These are phyloP conservation scores for Cinchona pubescens DNA, from an alignment of 257 asterid genomes.

Conservation along the genomic window DNA sequence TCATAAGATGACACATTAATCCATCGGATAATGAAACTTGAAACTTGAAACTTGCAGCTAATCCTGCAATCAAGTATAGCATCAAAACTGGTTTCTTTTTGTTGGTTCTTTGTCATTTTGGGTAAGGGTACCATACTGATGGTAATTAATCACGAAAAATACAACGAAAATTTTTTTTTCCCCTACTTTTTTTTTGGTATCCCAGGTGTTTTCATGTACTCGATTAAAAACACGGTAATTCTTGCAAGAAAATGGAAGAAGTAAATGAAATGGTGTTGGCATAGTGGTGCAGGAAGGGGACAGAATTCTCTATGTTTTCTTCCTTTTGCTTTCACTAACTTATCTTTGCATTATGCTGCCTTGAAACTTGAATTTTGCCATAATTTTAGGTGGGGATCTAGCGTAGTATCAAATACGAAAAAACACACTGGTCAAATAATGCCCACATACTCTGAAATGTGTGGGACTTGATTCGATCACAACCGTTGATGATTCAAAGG, in stretches of 20 bases:
- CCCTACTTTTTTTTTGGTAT: no score
- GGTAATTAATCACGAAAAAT: no score
- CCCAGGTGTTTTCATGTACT: background rate
- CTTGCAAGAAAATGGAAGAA: background rate
- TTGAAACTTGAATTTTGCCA: background rate
- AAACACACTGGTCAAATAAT: background rate
- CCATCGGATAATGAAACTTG: background rate
- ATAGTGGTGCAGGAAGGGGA: background rate
- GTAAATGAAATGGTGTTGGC: no score
- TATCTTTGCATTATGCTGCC: background rate
- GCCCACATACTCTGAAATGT: background rate
- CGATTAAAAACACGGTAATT: background rate
- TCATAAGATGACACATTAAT: no score
- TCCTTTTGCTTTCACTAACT: background rate
- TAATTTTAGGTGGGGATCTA: background rate
- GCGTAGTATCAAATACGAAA: background rate
- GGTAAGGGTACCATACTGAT: no score
- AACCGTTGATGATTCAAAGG: background rate
- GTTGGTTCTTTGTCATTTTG: background rate
- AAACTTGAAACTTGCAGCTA: background rate
- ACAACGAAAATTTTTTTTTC: no score
- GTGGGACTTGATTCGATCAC: background rate
- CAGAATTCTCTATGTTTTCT: slow-evolving; percentile 1
- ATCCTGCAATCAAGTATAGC: no score
- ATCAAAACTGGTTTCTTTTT: no score